Base-by-base conservation (phyloP, 2,329 filamentous ascomycete species). In the Calonectria crousiana region DNA sequence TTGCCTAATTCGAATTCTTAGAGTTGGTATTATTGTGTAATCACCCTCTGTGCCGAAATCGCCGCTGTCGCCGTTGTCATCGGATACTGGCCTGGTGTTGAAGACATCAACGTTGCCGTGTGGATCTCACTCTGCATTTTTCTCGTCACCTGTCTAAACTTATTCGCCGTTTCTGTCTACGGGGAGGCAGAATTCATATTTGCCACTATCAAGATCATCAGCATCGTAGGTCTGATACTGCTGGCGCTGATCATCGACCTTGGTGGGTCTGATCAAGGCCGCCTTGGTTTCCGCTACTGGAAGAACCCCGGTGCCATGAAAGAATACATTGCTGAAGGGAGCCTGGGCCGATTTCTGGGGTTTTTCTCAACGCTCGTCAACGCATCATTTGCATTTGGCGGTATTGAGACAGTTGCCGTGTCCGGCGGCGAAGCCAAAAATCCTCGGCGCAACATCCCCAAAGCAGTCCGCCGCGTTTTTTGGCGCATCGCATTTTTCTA, bases 191-290 rank as follows among this genome's bases (percentile, higher is more conserved):
- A 66, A 34, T 66, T 66, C 44, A 66, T 66, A 30, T 52, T 66
- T 26, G 28, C 64, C 6, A 23, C 28, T 3, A 66, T 49, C 3
- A 66, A 66, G 14, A 66, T 66, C 6, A 23, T 66, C 10, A 49
- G 32, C 38, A 30, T 86, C 30, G 62, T 92, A 60, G 89, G 89
- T 1, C 84, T 93, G 53, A 87, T 92, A 70, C 78, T 87, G 76
- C 91, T 90, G 82, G 93, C 92, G 5, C 90, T 94, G 82, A 87
- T 94, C 80, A 89, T 89, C 74, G 93, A 93, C 91, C 82, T 92
- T 20, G 92, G 92, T 23, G 92, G 90, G 14, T 51, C 44, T 6
- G 26, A 28, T 20, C 49, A 52, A 52, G 49, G 49, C 26, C 49
- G 26, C 2, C 49, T 52, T 32, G 64, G 64, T 28, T 66, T 66